A percentile compares a stretch with the other conserved stretches of the same genome.
These are phyloP conservation scores for Colletotrichum tamarilloi DNA, from an alignment of 2,329 filamentous ascomycete species.

Conservation along the genomic window DNA sequence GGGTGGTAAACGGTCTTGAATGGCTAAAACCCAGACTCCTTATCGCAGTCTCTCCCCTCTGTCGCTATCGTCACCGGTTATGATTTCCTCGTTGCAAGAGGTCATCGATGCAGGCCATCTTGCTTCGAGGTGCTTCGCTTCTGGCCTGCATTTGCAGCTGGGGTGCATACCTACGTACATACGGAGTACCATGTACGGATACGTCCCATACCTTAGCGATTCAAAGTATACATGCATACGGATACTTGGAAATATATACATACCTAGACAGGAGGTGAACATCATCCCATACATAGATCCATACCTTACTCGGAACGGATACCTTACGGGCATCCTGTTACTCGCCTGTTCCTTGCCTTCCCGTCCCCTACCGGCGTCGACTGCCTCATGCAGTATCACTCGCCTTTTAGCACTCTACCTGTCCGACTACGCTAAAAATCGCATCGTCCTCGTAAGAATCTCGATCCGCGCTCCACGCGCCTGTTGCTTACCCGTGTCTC, in stretches of 20 bases:
- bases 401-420: slow-evolving; percentile 27
- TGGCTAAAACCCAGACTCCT: background rate
- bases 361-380: slow-evolving; percentile 10
- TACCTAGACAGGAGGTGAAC: background rate
- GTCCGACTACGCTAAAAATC: slow-evolving; percentile 30
- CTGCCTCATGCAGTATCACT: slow-evolving; percentile 31
- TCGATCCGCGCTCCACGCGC: slow-evolving; percentile 34
- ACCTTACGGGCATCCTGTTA: background rate
- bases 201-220: too few species aligned
- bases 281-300: background rate
- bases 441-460: slow-evolving; percentile 28
- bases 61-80: background rate
- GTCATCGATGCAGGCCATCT: background rate
- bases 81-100: background rate
- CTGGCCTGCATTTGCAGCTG: background rate
- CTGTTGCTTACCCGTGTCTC: slow-evolving; percentile 29
- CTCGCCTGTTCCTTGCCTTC: background rate
- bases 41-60: slow-evolving; percentile 1
- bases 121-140: background rate
- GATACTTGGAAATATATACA: background rate
- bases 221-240: background rate
- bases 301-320: too few species aligned
- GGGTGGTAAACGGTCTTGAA: background rate
- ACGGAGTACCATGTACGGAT: too few species aligned
- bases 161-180: background rate